Evolutionary conservation across 768 basidiomycete genomes (phyloP).

Genomic region (Lepiota brunneoincarnata): DNA sequence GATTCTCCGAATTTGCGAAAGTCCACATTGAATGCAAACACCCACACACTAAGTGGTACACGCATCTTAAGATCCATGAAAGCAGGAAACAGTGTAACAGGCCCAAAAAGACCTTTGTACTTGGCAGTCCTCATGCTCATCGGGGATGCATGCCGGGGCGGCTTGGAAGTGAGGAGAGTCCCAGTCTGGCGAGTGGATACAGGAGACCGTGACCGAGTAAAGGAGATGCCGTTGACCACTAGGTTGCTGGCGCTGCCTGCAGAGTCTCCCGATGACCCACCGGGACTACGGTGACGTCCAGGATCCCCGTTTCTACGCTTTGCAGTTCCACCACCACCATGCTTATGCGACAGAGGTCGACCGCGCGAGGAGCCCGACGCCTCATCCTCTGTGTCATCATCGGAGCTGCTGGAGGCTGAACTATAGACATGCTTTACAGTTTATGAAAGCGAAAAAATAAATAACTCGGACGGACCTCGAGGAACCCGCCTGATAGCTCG

Average conservation of each 20-base stretch:
- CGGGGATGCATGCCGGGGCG: slow-evolving; percentile 10
- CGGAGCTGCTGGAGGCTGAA: slow-evolving; percentile 50
- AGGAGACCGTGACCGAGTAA: slow-evolving; percentile 76
- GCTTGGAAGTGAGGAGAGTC: slow-evolving; percentile 17
- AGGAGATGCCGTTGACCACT: slow-evolving; percentile 32
- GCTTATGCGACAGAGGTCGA: slow-evolving; percentile 30
- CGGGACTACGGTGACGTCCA: slow-evolving; percentile 23
- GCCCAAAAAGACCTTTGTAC: slow-evolving; percentile 6
- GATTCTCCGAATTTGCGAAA: slow-evolving; percentile 62
- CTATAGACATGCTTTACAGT: slow-evolving; percentile 24
- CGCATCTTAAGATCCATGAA: slow-evolving; percentile 42
- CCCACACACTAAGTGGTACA: slow-evolving; percentile 36
- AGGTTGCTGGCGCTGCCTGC: slow-evolving; percentile 26
- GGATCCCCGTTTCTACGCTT: slow-evolving; percentile 19
- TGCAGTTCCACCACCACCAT: not conserved
- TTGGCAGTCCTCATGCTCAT: slow-evolving; percentile 3
- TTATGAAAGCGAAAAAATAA: not conserved
- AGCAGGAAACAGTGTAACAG: slow-evolving; percentile 43
- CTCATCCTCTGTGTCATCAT: slow-evolving; percentile 60
- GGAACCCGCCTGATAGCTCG: slow-evolving; percentile 84
- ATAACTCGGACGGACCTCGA: slow-evolving; percentile 52
- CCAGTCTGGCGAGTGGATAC: slow-evolving; percentile 33
- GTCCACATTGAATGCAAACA: slow-evolving; percentile 56
- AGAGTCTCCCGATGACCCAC: slow-evolving; percentile 39
- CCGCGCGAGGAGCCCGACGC: slow-evolving; percentile 38